Evolutionary conservation across 768 basidiomycete species (phyloP), one percentile per base, ranked within the genome.

Genomic region (Calocybe gangraenosa): DNA sequence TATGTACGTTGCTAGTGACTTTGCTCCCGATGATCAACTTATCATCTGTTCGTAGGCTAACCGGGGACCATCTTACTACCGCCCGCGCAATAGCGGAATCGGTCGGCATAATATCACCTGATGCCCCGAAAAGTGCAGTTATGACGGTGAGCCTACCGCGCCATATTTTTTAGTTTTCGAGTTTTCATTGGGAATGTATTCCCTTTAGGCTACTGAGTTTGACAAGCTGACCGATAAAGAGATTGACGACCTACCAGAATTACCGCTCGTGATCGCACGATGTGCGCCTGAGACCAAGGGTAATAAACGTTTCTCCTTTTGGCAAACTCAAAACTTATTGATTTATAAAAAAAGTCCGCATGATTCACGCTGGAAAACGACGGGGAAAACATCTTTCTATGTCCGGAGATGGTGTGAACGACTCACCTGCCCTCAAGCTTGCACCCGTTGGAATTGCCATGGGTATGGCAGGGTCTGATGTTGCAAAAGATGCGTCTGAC

Each of bases 371-470:
- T 11, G 71, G 78, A 6, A 77, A 79, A 52, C 67, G 79, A 23
- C 65, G 79, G 25, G 72, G 70, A 41, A 70, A 73, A 37, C 71
- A 70, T 52, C 58, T 75, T 43, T 76, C 75, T 6, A 81, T 81
- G 75, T 76, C 76, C 14, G 76, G 76, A 14, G 74, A 73, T 44
- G 78, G 78, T 40, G 78, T 81, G 43, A 82, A 81, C 58, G 80
- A 82, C 51, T 72, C 74, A 2, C 78, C 79, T 22, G 73, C 78
- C 0, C 65, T 81, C 44, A 77, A 77, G 55, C 65, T 75, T 13
- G 69, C 75, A 7, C 75, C 76, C 39, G 71, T 79, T 28, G 76
- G 79, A 19, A 74, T 81, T 40, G 78, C 75, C 5, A 81, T 81
- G 77, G 78, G 79, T 37, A 63, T 71, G 60, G 71, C 69, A 20